Percentiles rank a stretch among this genome's conserved stretches.
Evolutionary conservation across 2,329 filamentous ascomycete species (phyloP).

Genomic region (Neospermospora avenae): DNA sequence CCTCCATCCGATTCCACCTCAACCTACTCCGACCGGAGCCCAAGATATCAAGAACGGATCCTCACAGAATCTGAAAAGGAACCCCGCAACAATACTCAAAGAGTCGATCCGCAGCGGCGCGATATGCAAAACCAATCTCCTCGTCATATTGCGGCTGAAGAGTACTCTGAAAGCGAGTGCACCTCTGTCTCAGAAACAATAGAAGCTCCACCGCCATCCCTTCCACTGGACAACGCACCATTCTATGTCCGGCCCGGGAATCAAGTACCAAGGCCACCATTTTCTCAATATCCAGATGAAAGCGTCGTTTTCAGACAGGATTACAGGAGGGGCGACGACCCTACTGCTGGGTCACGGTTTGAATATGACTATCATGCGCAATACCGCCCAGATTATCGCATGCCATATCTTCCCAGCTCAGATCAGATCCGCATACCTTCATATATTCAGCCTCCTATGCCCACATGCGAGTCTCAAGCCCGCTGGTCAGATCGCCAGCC

Average conservation of each 20-base stretch:
- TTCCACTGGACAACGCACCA: neutral
- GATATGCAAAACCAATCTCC: neutral
- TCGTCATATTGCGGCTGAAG: neutral
- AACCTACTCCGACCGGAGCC: neutral
- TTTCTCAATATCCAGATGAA: neutral
- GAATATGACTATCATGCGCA: neutral
- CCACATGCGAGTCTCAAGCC: neutral
- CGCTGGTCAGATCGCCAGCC: constrained; percentile 1
- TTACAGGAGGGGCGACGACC: neutral
- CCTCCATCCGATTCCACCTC: neutral
- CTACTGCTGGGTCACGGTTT: too few relatives aligned
- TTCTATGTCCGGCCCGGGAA: constrained; percentile 10
- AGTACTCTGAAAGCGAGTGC: neutral
- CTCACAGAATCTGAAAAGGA: neutral
- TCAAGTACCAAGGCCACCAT: neutral
- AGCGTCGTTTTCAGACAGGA: neutral
- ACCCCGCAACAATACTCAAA: neutral
- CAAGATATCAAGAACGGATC: neutral
- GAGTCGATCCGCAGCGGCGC: neutral
- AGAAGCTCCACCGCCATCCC: neutral
- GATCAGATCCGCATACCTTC: neutral
- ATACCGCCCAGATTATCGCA: neutral
- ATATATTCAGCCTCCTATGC: neutral
- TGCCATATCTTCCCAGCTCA: neutral
- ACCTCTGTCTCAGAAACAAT: neutral